These are phyloP conservation scores for Coprinopsis cinerea DNA, from an alignment of 768 basidiomycete species.

Conservation along the genomic window DNA sequence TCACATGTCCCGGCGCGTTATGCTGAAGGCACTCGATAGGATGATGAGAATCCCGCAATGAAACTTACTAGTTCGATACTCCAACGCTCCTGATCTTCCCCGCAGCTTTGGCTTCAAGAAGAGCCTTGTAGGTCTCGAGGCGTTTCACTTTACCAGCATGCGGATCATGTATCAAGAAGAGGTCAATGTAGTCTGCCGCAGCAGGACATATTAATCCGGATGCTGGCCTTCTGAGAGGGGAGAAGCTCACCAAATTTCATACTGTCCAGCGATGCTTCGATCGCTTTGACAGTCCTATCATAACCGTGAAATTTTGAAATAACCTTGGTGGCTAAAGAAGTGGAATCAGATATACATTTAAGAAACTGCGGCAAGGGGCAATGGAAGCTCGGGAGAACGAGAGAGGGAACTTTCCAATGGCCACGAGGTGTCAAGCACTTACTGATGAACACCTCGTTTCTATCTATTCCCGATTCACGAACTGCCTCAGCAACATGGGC, in stretches of 20 bases:
- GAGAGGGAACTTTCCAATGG: neutral
- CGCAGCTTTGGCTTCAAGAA: constrained; percentile 51
- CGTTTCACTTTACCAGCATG: constrained; percentile 56
- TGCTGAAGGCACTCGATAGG: neutral
- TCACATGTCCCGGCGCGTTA: too few relatives aligned
- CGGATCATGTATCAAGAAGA: constrained; percentile 72
- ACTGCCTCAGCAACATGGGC: constrained; percentile 44
- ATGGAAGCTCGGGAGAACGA: neutral
- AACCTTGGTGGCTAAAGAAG: constrained; percentile 13
- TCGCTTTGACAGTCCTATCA: constrained; percentile 7
- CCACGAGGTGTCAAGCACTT: constrained; percentile 20
- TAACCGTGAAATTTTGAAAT: constrained; percentile 10
- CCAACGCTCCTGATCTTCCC: constrained; percentile 73
- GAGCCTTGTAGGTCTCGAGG: constrained; percentile 65
- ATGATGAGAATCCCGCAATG: neutral
- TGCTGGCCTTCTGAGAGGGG: neutral
- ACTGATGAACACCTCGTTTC: constrained; percentile 63
- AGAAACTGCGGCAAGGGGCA: neutral
- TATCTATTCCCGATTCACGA: constrained; percentile 39
- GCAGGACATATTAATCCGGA: neutral
- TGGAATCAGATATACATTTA: neutral
- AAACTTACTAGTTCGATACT: constrained; percentile 74
- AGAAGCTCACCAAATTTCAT: constrained; percentile 10
- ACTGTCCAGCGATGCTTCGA: constrained; percentile 12
- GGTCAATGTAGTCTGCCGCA: constrained; percentile 31